These are phyloP conservation scores for Arthrinium phaeospermum DNA, from an alignment of 2,329 filamentous ascomycete species.

Conservation along the genomic window DNA sequence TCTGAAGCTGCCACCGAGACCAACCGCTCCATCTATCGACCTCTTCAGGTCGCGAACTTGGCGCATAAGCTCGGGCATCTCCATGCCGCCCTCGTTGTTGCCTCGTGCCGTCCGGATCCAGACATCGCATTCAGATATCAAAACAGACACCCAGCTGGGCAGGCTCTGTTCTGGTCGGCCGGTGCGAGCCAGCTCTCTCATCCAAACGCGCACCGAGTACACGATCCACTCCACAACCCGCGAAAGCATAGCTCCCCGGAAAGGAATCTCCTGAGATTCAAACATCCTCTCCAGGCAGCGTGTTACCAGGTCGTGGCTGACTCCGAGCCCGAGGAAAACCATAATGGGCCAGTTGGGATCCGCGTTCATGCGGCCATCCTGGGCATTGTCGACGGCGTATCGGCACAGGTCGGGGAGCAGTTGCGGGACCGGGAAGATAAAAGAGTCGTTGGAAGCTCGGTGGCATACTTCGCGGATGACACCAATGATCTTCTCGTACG, in stretches of 20 bases:
- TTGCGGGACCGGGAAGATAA: slow-evolving; percentile 67
- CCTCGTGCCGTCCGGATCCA: slow-evolving; percentile 46
- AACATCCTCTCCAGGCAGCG: slow-evolving; percentile 63
- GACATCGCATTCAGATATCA: slow-evolving; percentile 56
- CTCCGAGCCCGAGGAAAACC: slow-evolving; percentile 60
- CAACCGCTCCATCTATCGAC: slow-evolving; percentile 49
- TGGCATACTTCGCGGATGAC: slow-evolving; percentile 70
- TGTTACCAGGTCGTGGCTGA: slow-evolving; percentile 62
- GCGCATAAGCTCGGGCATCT: slow-evolving; percentile 50
- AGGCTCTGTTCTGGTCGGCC: slow-evolving; percentile 36
- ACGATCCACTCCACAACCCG: slow-evolving; percentile 62
- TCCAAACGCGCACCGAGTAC: slow-evolving; percentile 51
- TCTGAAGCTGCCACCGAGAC: slow-evolving; percentile 35
- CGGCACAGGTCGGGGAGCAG: slow-evolving; percentile 67
- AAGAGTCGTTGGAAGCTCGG: slow-evolving; percentile 67
- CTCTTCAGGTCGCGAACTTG: slow-evolving; percentile 49
- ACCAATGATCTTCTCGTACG: slow-evolving; percentile 73
- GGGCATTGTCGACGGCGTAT: slow-evolving; percentile 64
- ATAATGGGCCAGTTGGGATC: slow-evolving; percentile 63
- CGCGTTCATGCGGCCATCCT: slow-evolving; percentile 63
- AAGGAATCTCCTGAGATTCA: slow-evolving; percentile 64
- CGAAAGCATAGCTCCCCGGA: slow-evolving; percentile 56
- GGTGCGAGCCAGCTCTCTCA: slow-evolving; percentile 47
- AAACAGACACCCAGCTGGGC: slow-evolving; percentile 39
- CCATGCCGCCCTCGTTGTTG: slow-evolving; percentile 51